Evolutionary conservation across 2,329 filamentous ascomycete species (phyloP).

Genomic region (Ascochyta rabiei): DNA sequence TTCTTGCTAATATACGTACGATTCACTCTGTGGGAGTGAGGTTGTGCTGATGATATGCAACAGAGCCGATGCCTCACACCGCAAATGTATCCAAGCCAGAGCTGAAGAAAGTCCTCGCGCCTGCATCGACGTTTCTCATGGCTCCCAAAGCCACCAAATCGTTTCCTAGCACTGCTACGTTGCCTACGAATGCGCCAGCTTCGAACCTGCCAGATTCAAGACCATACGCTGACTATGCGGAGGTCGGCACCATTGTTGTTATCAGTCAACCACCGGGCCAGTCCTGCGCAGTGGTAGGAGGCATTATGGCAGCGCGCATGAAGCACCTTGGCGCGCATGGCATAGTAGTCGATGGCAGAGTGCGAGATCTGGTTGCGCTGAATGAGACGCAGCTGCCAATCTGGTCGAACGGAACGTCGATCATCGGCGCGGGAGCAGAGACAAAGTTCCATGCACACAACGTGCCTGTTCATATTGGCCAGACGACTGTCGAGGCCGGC

Average conservation of each 20-base stretch:
- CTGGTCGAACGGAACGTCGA: constrained; percentile 63
- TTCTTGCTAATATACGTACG: constrained; percentile 66
- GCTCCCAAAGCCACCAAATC: constrained; percentile 60
- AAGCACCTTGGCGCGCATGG: constrained; percentile 64
- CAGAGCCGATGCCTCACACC: constrained; percentile 38
- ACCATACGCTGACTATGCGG: constrained; percentile 72
- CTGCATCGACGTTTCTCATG: constrained; percentile 68
- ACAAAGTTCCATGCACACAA: constrained; percentile 62
- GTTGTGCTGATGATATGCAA: constrained; percentile 3
- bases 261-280: constrained; percentile 70
- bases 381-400: constrained; percentile 63
- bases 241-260: constrained; percentile 66
- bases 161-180: constrained; percentile 40
- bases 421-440: constrained; percentile 63
- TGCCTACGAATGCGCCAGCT: constrained; percentile 39
- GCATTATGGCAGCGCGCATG: constrained; percentile 76
- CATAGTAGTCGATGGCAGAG: constrained; percentile 70
- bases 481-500: constrained; percentile 50
- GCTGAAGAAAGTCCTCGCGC: constrained; percentile 53
- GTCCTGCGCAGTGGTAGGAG: constrained; percentile 74
- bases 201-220: constrained; percentile 45
- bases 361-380: constrained; percentile 69
- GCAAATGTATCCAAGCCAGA: constrained; percentile 22
- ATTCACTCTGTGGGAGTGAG: constrained; percentile 30
- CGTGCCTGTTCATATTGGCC: constrained; percentile 48